Evolutionary conservation across 2,329 filamentous ascomycete genomes (phyloP).

Genomic region (Neurospora sp.): DNA sequence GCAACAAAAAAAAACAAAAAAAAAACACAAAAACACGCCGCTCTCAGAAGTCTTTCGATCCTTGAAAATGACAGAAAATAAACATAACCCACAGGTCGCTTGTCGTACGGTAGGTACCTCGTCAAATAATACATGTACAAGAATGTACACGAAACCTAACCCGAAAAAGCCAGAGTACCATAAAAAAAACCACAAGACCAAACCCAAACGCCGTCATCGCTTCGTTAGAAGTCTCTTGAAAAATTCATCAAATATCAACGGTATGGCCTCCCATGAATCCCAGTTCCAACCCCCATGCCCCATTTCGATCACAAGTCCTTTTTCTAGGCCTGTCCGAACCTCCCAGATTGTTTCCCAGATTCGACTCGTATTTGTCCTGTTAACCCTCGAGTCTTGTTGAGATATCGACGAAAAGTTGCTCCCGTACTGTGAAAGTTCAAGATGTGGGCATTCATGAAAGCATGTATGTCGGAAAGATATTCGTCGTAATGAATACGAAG

Average conservation of each 20-base stretch:
- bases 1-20: neutral
- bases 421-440: neutral
- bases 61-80: neutral
- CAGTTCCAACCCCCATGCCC: neutral
- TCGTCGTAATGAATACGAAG: neutral
- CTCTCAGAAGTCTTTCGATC: neutral
- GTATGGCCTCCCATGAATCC: neutral
- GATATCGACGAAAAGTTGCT: neutral
- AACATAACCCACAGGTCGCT: neutral
- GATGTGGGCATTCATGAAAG: neutral
- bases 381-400: neutral
- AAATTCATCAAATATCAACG: neutral
- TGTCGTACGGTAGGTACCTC: neutral
- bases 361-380: neutral
- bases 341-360: neutral
- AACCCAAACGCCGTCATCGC: neutral
- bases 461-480: neutral
- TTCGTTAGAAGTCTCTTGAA: neutral
- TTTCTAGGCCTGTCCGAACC: neutral
- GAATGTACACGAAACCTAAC: neutral
- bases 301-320: neutral
- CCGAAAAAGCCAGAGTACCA: neutral
- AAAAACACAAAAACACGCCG: neutral
- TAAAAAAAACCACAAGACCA: neutral
- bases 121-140: neutral